These are phyloP conservation scores for Pichia phayaonensis DNA, from an alignment of 805 yeast genomes.

Conservation along the genomic window DNA sequence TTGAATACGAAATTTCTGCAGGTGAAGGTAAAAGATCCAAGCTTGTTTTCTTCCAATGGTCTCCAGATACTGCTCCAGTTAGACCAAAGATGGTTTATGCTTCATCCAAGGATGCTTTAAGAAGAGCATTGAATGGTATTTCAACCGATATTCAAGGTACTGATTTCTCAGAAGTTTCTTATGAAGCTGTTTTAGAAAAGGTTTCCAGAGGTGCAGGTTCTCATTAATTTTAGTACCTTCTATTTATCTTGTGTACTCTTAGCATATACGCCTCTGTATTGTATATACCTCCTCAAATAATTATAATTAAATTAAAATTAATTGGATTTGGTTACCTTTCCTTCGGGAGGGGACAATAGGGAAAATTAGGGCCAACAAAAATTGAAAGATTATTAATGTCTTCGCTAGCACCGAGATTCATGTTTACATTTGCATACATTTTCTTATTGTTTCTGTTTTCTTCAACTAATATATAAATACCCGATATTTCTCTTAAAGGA, in stretches of 20 bases:
- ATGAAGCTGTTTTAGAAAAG: slow-evolving; percentile 84
- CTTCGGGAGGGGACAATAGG: no score
- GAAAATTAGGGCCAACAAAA: not conserved
- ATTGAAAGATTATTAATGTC: not conserved
- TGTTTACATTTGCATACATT: not conserved
- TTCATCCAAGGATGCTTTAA: slow-evolving; percentile 94
- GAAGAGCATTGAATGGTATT: slow-evolving; percentile 95
- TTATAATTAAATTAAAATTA: not conserved
- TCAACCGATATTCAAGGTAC: slow-evolving; percentile 96
- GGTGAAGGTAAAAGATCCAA: slow-evolving; percentile 88
- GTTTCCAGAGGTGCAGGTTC: slow-evolving; percentile 78
- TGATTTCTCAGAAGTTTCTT: slow-evolving; percentile 93
- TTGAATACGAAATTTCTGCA: slow-evolving; percentile 82
- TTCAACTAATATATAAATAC: not conserved
- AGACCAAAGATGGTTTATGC: slow-evolving; percentile 98
- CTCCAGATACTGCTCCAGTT: slow-evolving; percentile 95
- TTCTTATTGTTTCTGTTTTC: not conserved
- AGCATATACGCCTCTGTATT: not conserved
- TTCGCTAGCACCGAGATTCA: not conserved
- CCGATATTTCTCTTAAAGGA: not conserved
- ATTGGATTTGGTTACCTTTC: no score
- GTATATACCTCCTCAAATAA: not conserved
- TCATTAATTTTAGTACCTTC: slow-evolving; percentile 29
- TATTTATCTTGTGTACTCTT: not conserved
- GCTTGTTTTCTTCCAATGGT: slow-evolving; percentile 79